Base-by-base conservation (phyloP, 139 green algal species). In the Volvox africanus region DNA sequence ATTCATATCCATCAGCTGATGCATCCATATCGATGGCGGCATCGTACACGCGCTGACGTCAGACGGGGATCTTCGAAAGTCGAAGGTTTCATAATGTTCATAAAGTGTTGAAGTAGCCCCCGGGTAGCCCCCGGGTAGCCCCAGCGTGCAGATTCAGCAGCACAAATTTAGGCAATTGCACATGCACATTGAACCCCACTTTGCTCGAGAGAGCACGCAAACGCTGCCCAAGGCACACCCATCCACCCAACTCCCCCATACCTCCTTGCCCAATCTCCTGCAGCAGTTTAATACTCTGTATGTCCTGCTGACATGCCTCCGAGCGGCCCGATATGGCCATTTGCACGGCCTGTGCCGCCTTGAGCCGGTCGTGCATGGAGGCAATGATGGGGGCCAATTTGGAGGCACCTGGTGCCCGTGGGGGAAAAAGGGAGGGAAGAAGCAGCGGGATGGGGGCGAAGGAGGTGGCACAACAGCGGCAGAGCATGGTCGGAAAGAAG, bases 351-450 rank as follows among this genome's bases (percentile, higher is more conserved):
- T 88, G 82, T 55, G 86, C 86, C 21, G 86, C 73, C 86, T 76
- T 83, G 50, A 90, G 86, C 50, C 86, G 86, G 12, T 90, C 86
- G 44, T 90, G 86, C 73, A 90, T 69, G 24, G 21, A 71, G 71
- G 86, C 73, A 44, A 90, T 90, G 71, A 90, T 20, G 30, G 86
- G 86, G 1, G 71, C 73, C 20, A 90, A 44, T 55, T 83, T 83
- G 73, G 73, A 90, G 44, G 86, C 71, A 55, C 86, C 85, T 89
- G 24, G 35, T 18, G 24, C 1, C n/a, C 30, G 76, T 32, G 55
- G 61, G 76, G 76, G 76, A 55, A 35, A 2, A 73, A 73, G 65
- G 6, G 6, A 73, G 65, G 65, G 65, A 24, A 9, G 44, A 14
- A 9, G 44, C 5, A 55, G 44, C 44, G 44, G 9, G 62, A 19